Base-by-base conservation (phyloP, 139 green algal genomes). In the Pleodorina starrii region DNA sequence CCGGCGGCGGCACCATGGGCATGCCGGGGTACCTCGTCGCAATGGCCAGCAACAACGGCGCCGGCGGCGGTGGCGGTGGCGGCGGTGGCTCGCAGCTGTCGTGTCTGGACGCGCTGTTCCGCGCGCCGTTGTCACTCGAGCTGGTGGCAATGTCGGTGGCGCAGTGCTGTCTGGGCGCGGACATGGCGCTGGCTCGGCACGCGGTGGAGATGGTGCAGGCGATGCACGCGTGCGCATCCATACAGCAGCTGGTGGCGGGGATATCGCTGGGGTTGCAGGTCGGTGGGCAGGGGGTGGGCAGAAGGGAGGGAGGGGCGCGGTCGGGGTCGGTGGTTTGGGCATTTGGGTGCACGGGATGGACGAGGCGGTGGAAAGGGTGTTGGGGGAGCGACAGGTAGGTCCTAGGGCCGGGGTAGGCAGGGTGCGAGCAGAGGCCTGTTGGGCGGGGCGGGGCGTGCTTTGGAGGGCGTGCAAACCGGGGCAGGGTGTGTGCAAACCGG, bases 151-250 rank as follows among this genome's bases (percentile, higher is more conserved):
- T 88, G 82, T 43, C 82, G 12, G 82, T 88, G 60, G 82, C 82
- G 44, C 82, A 88, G 66, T 88, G 82, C 82, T 88, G 82, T 63
- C 46, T 88, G 82, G 82, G 82, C 7, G 66, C 82, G 27, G 82
- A 88, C 68, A 79, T 79, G 82, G 44, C 82, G 32, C 82, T 88
- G 44, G 82, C 82, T 23, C n/a, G 44, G 2, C 63, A 88, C 17
- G 82, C 82, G 17, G 82, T 88, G 63, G 82, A 88, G 82, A 88
- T 88, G 82, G 82, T 88, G 66, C 82, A 88, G 66, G 82, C 82
- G 29, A 88, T 88, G 82, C 82, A 88, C 46, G 82, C 82, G 5
- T 88, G 82, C 68, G 82, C 82, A 27, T 88, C 82, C n/a, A 88
- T 88, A 71, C 82, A 88, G 82, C 82, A 88, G 82, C 82, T 88